Evolutionary conservation across 2,329 filamentous ascomycete species (phyloP).

Genomic region (Phialemonium atrogriseum): DNA sequence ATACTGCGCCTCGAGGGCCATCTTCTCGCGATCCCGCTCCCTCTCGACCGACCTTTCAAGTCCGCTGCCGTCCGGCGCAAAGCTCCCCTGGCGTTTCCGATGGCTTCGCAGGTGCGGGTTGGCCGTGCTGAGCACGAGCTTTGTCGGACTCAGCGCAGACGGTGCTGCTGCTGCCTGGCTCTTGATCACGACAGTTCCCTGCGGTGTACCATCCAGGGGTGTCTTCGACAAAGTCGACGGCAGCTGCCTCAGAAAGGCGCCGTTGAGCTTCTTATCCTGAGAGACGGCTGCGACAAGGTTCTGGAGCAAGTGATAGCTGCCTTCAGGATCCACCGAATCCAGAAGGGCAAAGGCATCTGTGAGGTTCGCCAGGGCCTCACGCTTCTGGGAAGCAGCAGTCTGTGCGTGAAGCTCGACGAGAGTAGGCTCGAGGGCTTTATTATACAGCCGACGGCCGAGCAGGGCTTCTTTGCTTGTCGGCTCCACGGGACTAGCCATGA

Average conservation of each 20-base stretch:
- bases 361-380: constrained; percentile 74
- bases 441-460: constrained; percentile 73
- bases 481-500: constrained; percentile 34
- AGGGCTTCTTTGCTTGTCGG: constrained; percentile 70
- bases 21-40: constrained; percentile 36
- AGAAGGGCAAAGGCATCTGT: constrained; percentile 80
- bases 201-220: constrained; percentile 36
- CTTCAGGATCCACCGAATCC: constrained; percentile 83
- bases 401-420: constrained; percentile 84
- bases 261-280: constrained; percentile 56
- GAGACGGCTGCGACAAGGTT: constrained; percentile 67
- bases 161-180: constrained; percentile 31
- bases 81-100: constrained; percentile 51
- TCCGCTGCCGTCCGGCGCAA: constrained; percentile 21
- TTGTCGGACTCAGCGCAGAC: constrained; percentile 37
- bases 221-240: constrained; percentile 20
- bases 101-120: constrained; percentile 83
- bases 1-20: constrained; percentile 41
- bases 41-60: constrained; percentile 30
- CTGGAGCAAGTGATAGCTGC: constrained; percentile 76
- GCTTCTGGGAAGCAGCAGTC: constrained; percentile 56
- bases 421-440: constrained; percentile 71
- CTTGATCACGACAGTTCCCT: constrained; percentile 52
- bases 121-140: constrained; percentile 68
- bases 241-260: constrained; percentile 33